Base-by-base conservation (phyloP, 2,329 filamentous ascomycete genomes). In the Mollisia scopiformis region DNA sequence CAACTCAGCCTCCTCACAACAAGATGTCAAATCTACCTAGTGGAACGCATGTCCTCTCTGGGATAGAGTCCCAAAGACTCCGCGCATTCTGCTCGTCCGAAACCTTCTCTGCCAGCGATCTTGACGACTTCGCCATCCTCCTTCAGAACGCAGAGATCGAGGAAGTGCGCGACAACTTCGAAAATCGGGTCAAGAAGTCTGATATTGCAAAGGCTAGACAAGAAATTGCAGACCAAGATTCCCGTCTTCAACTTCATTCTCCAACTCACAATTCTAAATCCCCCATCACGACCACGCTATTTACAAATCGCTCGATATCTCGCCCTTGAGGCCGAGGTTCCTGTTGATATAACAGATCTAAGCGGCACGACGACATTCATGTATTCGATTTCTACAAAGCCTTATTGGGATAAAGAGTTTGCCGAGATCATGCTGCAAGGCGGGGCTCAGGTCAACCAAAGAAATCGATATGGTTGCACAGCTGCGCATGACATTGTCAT, bases 181-280 rank as follows among this genome's bases (percentile, higher is more conserved):
- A 14, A 21, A n/a, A n/a, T n/a, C 27, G 14, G 10, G 35, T n/a
- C 7, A 21, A 53, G 11, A 19, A 37, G 43, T n/a, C n/a, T n/a
- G n/a, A 43, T 14, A 11, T 56, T 14, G 55, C 21, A 3, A 27
- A 27, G 8, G 33, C 51, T n/a, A 30, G 41, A 16, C 11, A 62
- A 52, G 21, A 7, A 3, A 25, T 59, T 1, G 43, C 51, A 35
- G 43, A 43, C 23, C 55, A 55, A 59, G 54, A 30, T 59, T 27
- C 51, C 60, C 2, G 33, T 62, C 46, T 62, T 43, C 56, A 62
- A 59, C 52, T 62, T 25, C 55, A 30, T 62, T 23, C 60, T 62
- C 27, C 60, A 62, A 49, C 50, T 62, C 51, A 62, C 60, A 1
- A 25, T 59, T 30, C 52, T 62, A 6, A 37, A 55, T 27, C 56